Base-by-base conservation (phyloP, 345 rosid genomes). In the Arabis hirsuta region DNA sequence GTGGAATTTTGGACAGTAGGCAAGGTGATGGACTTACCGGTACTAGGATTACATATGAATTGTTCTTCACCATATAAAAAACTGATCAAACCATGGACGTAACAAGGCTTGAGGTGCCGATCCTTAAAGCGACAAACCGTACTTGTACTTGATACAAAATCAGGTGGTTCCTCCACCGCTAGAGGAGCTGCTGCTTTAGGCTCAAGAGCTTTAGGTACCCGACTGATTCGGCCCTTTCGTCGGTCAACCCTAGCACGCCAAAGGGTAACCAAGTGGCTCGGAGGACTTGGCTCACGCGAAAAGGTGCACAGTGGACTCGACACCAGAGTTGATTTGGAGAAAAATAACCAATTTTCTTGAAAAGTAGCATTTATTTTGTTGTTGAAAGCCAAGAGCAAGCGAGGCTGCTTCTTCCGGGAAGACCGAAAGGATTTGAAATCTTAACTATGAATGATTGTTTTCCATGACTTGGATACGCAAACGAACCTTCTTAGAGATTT, bases 1-100 rank as follows among this genome's bases (percentile, higher is more conserved):
- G 29, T 3, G 29, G 29, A 27, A 3, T 27, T 27, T 27, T 27
- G 29, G 29, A 88, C 80, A 66, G 83, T 87, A 14, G 79, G 89
- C 8, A 86, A 83, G 78, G 85, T 88, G 71, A 88, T 84, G 3
- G 16, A 59, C 64, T 59, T 59, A 12, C 64, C 32, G 12, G 29
- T 41, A 47, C 3, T 59, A 5, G 64, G 64, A 39, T 59, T 59
- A 59, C 6, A 2, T 6, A 59, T 20, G 19, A 59, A 10, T 4
- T 59, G 64, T 22, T 39, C 64, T 20, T 41, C 1, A 0, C 48
- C 64, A 22, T 59, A 41, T 1, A 41, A 12, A 7, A 39, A 12
- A 9, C 64, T 59, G 8, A 59, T 20, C 32, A 59, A 22, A 31
- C 64, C 64, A 3, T 59, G 47, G 10, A 26, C 48, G 29, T 59